These are phyloP conservation scores for Penicillium arizonense DNA, from an alignment of 495 filamentous ascomycete genomes.

Conservation along the genomic window DNA sequence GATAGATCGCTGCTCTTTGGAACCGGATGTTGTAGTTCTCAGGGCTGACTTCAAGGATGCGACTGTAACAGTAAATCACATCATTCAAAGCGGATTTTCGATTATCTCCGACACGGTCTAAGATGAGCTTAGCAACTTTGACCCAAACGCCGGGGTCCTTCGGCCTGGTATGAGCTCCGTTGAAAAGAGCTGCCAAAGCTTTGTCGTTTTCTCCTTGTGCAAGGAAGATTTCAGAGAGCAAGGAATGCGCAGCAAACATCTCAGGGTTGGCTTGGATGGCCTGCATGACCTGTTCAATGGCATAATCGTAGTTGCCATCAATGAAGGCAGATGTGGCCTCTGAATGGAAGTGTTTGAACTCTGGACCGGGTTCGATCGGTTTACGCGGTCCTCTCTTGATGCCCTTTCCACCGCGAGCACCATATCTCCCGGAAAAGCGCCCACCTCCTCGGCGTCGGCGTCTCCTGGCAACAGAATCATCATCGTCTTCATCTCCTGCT, in stretches of 20 bases:
- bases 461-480: slow-evolving; percentile 23
- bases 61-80: slow-evolving; percentile 67
- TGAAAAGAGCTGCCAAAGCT: slow-evolving; percentile 64
- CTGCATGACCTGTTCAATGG: slow-evolving; percentile 59
- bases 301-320: slow-evolving; percentile 60
- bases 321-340: slow-evolving; percentile 70
- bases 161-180: slow-evolving; percentile 69
- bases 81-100: slow-evolving; percentile 50
- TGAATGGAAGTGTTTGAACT: slow-evolving; percentile 71
- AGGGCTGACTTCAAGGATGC: slow-evolving; percentile 61
- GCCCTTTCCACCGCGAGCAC: slow-evolving; percentile 48
- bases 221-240: slow-evolving; percentile 70
- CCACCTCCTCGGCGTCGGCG: slow-evolving; percentile 37
- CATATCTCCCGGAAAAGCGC: slow-evolving; percentile 41
- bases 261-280: slow-evolving; percentile 83
- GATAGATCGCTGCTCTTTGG: slow-evolving; percentile 57
- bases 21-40: slow-evolving; percentile 57
- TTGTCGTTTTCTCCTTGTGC: slow-evolving; percentile 66
- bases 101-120: slow-evolving; percentile 58
- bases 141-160: slow-evolving; percentile 68
- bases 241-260: slow-evolving; percentile 72
- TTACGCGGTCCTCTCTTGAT: slow-evolving; percentile 65
- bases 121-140: slow-evolving; percentile 61
- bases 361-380: slow-evolving; percentile 66
- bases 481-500: slow-evolving; percentile 33